phyloP scores from a whole-genome alignment of 441 rosid genomes.

The Arabidopsis lyrata region DNA sequence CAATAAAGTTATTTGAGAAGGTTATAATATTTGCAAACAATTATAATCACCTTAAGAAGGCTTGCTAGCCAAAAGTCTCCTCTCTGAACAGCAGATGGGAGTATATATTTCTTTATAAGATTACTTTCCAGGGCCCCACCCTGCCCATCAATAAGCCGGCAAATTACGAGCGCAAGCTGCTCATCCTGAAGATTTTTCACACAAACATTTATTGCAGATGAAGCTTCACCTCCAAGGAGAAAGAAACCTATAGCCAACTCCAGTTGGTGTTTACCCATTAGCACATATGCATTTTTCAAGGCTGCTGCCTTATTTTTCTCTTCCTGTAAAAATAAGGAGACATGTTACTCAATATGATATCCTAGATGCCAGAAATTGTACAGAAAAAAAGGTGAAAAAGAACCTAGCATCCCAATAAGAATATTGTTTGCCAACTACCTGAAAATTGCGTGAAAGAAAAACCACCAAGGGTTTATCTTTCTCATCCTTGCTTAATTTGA shows the following conservation, averaged over 20 bases:
- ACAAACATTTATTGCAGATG: conserved; percentile 90
- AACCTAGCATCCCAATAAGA: conserved; percentile 32
- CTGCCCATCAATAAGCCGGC: conserved; percentile 85
- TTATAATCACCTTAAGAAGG: conserved; percentile 74
- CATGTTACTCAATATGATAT: conserved; percentile 31
- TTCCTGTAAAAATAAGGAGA: conserved; percentile 57
- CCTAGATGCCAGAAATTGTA: conserved; percentile 24
- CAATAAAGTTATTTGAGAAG: conserved; percentile 24
- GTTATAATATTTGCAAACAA: conserved; percentile 38
- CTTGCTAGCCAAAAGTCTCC: conserved; percentile 89
- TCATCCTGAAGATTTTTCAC: conserved; percentile 91
- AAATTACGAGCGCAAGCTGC: conserved; percentile 93
- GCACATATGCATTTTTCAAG: conserved; percentile 95
- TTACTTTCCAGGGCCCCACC: conserved; percentile 80
- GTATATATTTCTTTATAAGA: conserved; percentile 70
- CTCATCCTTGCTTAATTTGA: conserved; percentile 90
- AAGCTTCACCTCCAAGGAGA: conserved; percentile 93
- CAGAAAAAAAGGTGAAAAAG: conserved; percentile 11
- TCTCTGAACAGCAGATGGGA: conserved; percentile 81
- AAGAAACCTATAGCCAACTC: conserved; percentile 94
- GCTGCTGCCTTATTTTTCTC: conserved; percentile 97
- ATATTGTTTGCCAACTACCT: conserved; percentile 60
- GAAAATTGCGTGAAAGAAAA: conserved; percentile 93
- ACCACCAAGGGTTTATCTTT: conserved; percentile 93
- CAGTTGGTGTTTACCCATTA: conserved; percentile 95